Evolutionary conservation across 805 yeast species (phyloP), one percentile per base, ranked within the genome.

Genomic region (Metschnikowia anglica): DNA sequence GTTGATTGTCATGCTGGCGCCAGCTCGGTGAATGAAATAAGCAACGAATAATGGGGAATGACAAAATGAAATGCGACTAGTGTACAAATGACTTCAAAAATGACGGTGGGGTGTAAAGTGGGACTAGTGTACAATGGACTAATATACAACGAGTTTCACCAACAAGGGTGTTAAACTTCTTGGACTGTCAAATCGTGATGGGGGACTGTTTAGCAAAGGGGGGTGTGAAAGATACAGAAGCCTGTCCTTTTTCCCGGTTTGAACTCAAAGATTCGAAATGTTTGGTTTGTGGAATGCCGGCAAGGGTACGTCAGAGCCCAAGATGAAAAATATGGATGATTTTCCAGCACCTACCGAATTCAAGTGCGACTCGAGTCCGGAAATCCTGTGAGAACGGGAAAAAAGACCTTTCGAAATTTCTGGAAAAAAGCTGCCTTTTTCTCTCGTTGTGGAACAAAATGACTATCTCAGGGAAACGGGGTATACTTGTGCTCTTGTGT

Each of bases 1-100:
- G 43, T 54, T 49, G 34, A 57, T 31, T 44, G 53, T 46, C 48
- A 44, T 47, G 47, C n/a, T 30, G 34, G 47, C 13, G 5, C 26
- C n/a, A 10, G 40, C 44, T 41, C 21, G 11, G 36, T n/a, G 25
- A 18, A 5, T 13, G n/a, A 16, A 12, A 20, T 27, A 27, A 27
- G 31, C 31, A 43, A 38, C 9, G 15, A 30, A 41, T 51, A 51
- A 32, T 38, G 30, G 39, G 35, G 27, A 37, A 27, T 39, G 32
- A 11, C 23, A 38, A 24, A 29, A 35, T 33, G 39, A 44, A n/a
- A 25, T 28, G 37, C 39, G 25, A 24, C 28, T 27, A 34, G 39
- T 38, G 29, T 30, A 25, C 28, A 29, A 33, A 21, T 28, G 39
- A 10, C n/a, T n/a, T 24, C 17, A 26, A 25, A 15, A 35, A 28